A percentile compares a stretch with the other conserved stretches of the same genome.
Evolutionary conservation across 31 red algal species (phyloP).

Genomic region (Odonthalia washingtoniensis): DNA sequence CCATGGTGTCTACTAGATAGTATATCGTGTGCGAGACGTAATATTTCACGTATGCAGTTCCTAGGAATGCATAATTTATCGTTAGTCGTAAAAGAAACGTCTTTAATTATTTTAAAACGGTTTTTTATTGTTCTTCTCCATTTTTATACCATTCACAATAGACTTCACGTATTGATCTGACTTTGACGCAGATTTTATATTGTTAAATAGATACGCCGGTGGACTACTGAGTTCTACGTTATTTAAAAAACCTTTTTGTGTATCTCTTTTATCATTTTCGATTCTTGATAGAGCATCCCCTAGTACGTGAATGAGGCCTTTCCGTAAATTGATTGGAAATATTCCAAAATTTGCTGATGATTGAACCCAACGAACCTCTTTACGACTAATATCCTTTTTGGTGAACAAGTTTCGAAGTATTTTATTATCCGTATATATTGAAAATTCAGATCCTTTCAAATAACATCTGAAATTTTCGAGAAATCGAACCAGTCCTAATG

Average conservation of each 20-base stretch:
- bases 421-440: constrained; percentile 25
- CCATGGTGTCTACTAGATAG: not conserved
- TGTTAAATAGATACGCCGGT: not conserved
- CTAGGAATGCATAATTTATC: constrained; percentile 13
- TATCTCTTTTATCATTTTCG: not conserved
- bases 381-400: not conserved
- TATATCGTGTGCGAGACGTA: constrained; percentile 31
- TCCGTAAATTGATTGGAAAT: not conserved
- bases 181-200: not conserved
- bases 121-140: not conserved
- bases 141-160: not conserved
- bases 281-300: constrained; percentile 14
- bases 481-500: constrained; percentile 2
- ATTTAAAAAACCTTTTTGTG: not conserved
- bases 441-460: not conserved
- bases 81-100: not conserved
- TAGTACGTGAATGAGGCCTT: not conserved
- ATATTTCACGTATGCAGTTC: not conserved
- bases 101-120: not conserved
- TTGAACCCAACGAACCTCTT: not conserved
- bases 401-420: not conserved
- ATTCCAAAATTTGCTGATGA: constrained; percentile 2
- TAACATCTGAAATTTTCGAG: constrained; percentile 14
- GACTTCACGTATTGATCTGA: not conserved
- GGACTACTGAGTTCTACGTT: not conserved